phyloP scores from a whole-genome alignment of 306 rosid species.

The Dicorynia guianensis region DNA sequence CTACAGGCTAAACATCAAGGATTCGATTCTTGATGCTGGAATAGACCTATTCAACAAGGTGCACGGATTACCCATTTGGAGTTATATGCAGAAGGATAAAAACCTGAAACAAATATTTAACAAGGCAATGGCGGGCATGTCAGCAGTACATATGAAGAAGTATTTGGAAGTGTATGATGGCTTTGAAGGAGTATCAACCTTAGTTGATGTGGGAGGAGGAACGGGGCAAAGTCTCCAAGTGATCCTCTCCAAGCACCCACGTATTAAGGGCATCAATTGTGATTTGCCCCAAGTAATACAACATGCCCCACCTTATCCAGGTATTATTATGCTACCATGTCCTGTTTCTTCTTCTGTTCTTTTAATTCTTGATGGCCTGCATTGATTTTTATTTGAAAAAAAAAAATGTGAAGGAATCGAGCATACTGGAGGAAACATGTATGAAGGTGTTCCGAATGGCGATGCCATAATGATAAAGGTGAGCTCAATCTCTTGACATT shows the following conservation, averaged over 20 bases:
- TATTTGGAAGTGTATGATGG: conserved; percentile 18
- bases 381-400: background rate
- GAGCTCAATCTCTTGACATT: no score
- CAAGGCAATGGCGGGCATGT: conserved; percentile 14
- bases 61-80: conserved; percentile 13
- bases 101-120: conserved; percentile 23
- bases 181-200: conserved; percentile 18
- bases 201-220: conserved; percentile 45
- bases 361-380: background rate
- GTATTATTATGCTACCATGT: background rate
- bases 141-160: conserved; percentile 25
- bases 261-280: conserved; percentile 30
- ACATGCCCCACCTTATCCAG: conserved; percentile 31
- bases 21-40: conserved; percentile 32
- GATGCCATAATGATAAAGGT: conserved; percentile 38
- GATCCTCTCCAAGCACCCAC: conserved; percentile 31
- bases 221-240: conserved; percentile 31
- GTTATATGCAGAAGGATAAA: conserved; percentile 18
- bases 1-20: conserved; percentile 32
- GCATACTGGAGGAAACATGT: conserved; percentile 40
- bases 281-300: conserved; percentile 38
- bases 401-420: conserved; percentile 32
- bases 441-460: conserved; percentile 29
- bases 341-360: no score
- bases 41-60: conserved; percentile 16